phyloP scores from a whole-genome alignment of 768 basidiomycete species.

The Serpula lacrymans region DNA sequence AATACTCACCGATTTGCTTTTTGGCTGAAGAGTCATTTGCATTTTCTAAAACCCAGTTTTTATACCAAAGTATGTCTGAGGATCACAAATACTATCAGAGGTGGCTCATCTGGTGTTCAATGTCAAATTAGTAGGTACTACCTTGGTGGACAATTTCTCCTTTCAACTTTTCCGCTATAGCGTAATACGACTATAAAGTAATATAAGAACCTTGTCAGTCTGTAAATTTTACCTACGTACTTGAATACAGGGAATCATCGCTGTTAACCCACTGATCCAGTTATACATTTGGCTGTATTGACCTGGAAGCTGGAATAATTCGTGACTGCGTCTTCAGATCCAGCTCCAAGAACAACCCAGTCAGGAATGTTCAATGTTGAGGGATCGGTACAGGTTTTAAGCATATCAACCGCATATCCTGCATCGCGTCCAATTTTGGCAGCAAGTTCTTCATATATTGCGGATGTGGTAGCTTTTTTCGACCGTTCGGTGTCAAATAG shows the following conservation, averaged over 20 bases:
- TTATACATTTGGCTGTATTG: conserved; percentile 2
- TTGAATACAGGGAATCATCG: conserved; percentile 14
- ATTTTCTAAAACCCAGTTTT: too few relatives aligned
- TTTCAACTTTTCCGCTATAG: too few relatives aligned
- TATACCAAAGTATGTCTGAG: too few relatives aligned
- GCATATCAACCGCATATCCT: conserved; percentile 3
- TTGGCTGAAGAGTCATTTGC: too few relatives aligned
- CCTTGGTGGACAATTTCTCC: too few relatives aligned
- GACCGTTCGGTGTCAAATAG: conserved; percentile 10
- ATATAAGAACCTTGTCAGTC: too few relatives aligned
- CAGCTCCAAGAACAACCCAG: conserved; percentile 5
- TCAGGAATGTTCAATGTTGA: conserved; percentile 6
- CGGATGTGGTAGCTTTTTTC: conserved; percentile 6
- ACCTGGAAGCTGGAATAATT: conserved; percentile 9
- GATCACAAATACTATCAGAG: too few relatives aligned
- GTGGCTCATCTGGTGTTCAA: too few relatives aligned
- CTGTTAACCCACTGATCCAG: conserved; percentile 8
- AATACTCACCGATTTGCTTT: too few relatives aligned
- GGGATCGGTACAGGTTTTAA: conserved; percentile 6
- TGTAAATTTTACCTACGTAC: neutral
- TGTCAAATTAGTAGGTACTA: too few relatives aligned
- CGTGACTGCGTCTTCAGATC: conserved; percentile 2
- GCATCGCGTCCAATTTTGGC: conserved; percentile 1
- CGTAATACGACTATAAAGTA: too few relatives aligned
- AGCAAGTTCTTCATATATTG: conserved; percentile 4